These are phyloP conservation scores for Bacidia gigantensis DNA, from an alignment of 495 filamentous ascomycete genomes.

Conservation along the genomic window DNA sequence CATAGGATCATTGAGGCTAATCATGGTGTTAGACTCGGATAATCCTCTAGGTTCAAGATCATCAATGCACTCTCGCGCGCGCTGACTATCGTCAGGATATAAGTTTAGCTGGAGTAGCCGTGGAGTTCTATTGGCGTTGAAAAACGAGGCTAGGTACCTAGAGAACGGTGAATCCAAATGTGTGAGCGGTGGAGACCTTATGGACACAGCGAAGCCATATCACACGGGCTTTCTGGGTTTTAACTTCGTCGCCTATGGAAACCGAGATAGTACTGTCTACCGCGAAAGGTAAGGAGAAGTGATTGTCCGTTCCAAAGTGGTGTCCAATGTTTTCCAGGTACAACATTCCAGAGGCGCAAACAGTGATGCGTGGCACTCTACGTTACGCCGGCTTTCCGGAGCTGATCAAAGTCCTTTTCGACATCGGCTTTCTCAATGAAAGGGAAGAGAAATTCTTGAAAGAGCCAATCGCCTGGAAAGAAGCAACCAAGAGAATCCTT, in stretches of 20 bases:
- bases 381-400: constrained; percentile 79
- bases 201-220: constrained; percentile 83
- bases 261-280: constrained; percentile 79
- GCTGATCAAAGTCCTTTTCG: constrained; percentile 73
- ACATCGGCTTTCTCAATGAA: constrained; percentile 69
- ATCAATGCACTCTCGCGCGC: constrained; percentile 31
- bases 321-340: too few relatives aligned
- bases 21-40: not conserved
- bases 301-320: constrained; percentile 59
- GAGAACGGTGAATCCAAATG: constrained; percentile 55
- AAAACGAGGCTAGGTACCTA: constrained; percentile 77
- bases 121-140: constrained; percentile 73
- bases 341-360: constrained; percentile 38
- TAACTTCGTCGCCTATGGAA: constrained; percentile 85
- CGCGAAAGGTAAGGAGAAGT: too few relatives aligned
- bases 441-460: constrained; percentile 47
- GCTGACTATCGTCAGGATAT: constrained; percentile 75
- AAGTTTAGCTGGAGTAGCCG: constrained; percentile 85
- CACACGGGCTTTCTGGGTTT: constrained; percentile 69
- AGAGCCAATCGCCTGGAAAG: constrained; percentile 57
- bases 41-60: not conserved
- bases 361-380: constrained; percentile 53
- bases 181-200: constrained; percentile 52
- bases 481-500: constrained; percentile 62
- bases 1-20: not conserved